Evolutionary conservation across 345 rosid species (phyloP).

Genomic region (Geranium rotundifolium): DNA sequence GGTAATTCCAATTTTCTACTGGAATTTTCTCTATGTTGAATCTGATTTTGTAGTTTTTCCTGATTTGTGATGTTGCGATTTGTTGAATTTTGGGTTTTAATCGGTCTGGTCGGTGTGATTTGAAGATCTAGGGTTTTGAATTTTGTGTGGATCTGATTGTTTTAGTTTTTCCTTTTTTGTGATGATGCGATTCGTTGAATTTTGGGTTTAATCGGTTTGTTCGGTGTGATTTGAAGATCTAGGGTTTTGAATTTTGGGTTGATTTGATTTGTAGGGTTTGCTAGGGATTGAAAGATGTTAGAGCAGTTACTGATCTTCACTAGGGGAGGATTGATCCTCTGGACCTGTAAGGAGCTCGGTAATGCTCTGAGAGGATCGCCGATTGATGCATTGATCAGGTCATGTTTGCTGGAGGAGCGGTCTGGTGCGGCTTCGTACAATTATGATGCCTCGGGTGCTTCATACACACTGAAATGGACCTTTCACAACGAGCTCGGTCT

Average conservation of each 20-base stretch:
- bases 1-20: neutral
- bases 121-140: too few species aligned
- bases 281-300: constrained; percentile 44
- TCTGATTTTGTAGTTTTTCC: neutral
- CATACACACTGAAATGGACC: constrained; percentile 96
- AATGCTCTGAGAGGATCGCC: constrained; percentile 92
- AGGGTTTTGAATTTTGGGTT: constrained; percentile 3
- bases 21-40: neutral
- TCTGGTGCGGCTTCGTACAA: constrained; percentile 70
- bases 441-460: constrained; percentile 68
- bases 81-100: neutral
- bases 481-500: constrained; percentile 93
- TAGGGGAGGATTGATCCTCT: constrained; percentile 92
- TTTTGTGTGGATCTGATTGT: too few species aligned
- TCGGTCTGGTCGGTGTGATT: neutral
- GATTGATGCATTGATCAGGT: constrained; percentile 73
- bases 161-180: too few species aligned
- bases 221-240: neutral
- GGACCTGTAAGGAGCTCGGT: constrained; percentile 95
- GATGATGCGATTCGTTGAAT: too few species aligned
- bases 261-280: constrained; percentile 2
- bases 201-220: too few species aligned
- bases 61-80: neutral
- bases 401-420: constrained; percentile 93
- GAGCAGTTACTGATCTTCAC: constrained; percentile 93